A percentile compares a stretch with the other conserved stretches of the same genome.
These are phyloP conservation scores for Hirschioporus abietinus DNA, from an alignment of 768 basidiomycete genomes.

Conservation along the genomic window DNA sequence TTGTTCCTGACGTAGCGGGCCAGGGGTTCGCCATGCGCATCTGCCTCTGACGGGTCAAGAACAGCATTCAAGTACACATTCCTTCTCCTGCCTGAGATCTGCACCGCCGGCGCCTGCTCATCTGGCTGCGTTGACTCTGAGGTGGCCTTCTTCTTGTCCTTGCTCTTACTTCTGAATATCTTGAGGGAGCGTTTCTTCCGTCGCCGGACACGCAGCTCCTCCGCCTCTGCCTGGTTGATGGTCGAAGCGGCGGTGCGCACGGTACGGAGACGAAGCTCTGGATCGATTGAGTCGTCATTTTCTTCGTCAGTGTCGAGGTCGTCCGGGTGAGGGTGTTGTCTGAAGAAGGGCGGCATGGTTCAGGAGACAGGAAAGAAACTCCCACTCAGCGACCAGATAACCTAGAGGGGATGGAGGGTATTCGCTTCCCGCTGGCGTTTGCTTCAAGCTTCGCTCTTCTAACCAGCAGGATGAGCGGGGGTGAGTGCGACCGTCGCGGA, in stretches of 20 bases:
- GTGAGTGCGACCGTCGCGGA: neutral
- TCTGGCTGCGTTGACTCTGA: conserved; percentile 24
- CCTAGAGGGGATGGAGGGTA: neutral
- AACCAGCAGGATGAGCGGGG: neutral
- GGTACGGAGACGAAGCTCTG: conserved; percentile 80
- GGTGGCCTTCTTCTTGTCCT: conserved; percentile 39
- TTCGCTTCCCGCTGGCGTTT: neutral
- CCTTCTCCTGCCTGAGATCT: conserved; percentile 49
- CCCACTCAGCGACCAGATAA: neutral
- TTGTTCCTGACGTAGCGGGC: conserved; percentile 86
- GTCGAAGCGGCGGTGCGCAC: conserved; percentile 92
- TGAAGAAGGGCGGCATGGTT: conserved; percentile 26
- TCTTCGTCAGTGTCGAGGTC: conserved; percentile 50
- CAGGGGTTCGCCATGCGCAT: conserved; percentile 68
- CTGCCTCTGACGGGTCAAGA: conserved; percentile 58
- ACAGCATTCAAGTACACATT: conserved; percentile 80
- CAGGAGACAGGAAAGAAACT: neutral
- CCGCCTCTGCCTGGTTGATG: conserved; percentile 78
- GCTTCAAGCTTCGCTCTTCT: neutral
- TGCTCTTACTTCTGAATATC: conserved; percentile 48
- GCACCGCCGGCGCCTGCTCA: conserved; percentile 27
- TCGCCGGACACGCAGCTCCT: conserved; percentile 65
- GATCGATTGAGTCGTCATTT: conserved; percentile 65
- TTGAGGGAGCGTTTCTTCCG: conserved; percentile 39
- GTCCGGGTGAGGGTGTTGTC: conserved; percentile 30